Evolutionary conservation across 805 yeast species (phyloP).

Genomic region (Myxozyma neotropica): DNA sequence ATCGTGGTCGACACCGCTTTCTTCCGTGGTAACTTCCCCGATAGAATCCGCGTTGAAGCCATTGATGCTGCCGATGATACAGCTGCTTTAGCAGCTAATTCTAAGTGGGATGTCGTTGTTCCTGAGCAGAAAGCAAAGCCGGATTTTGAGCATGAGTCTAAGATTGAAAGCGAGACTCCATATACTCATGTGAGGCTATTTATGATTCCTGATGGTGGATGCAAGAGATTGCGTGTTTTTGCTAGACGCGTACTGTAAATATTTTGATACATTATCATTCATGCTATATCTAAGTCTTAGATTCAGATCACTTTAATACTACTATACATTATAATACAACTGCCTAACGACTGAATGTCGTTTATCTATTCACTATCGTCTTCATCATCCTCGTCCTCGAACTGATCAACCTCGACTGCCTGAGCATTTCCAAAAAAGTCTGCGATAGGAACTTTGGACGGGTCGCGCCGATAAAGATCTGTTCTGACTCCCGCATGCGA

Average conservation of each 20-base stretch:
- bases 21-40: constrained; percentile 94
- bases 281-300: not conserved
- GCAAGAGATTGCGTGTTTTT: constrained; percentile 82
- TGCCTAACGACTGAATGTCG: not conserved
- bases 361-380: not conserved
- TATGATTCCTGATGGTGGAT: constrained; percentile 96
- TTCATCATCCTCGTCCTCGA: constrained; percentile 22
- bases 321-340: not conserved
- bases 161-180: constrained; percentile 40
- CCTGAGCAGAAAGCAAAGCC: constrained; percentile 75
- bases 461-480: constrained; percentile 70
- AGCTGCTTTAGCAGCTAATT: constrained; percentile 47
- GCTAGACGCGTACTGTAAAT: constrained; percentile 49
- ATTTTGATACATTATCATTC: not conserved
- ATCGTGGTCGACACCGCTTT: constrained; percentile 88
- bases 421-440: constrained; percentile 77
- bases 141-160: constrained; percentile 70
- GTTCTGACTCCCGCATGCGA: constrained; percentile 92
- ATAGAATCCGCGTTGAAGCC: constrained; percentile 70
- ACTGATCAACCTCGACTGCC: constrained; percentile 31
- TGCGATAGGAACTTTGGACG: constrained; percentile 72
- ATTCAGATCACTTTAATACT: not conserved
- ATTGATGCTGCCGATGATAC: constrained; percentile 44
- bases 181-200: constrained; percentile 75
- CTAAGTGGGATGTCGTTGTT: constrained; percentile 67